A percentile compares a stretch with the other conserved stretches of the same genome.
phyloP scores from a whole-genome alignment of 31 red algal species.

The Endocladia muricata region DNA sequence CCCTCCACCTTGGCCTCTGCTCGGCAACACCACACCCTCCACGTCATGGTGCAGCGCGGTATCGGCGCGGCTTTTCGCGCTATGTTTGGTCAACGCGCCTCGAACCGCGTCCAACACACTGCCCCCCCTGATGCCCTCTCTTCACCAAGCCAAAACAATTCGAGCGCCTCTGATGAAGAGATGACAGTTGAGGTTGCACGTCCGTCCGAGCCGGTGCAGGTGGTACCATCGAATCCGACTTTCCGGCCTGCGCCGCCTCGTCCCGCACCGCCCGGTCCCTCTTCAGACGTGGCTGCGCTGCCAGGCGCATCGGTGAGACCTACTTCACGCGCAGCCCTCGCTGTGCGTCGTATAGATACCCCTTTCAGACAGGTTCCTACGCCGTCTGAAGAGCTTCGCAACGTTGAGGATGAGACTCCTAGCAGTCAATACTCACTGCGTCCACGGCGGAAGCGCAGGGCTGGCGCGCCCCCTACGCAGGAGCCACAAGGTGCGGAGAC shows the following conservation, averaged over 20 bases:
- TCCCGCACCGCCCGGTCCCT: neutral
- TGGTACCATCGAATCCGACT: neutral
- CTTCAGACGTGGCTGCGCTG: neutral
- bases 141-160: neutral
- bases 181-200: neutral
- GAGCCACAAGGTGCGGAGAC: constrained; percentile 13
- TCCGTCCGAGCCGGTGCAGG: neutral
- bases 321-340: neutral
- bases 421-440: constrained; percentile 34
- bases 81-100: neutral
- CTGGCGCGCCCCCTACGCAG: neutral
- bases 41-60: constrained; percentile 14
- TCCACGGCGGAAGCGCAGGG: neutral
- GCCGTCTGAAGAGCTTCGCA: no score
- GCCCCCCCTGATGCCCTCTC: neutral
- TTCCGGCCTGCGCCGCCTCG: neutral
- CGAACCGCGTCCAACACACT: neutral
- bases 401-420: constrained; percentile 15
- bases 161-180: neutral
- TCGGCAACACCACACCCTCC: neutral
- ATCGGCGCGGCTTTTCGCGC: constrained; percentile 1
- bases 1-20: no score
- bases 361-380: no score
- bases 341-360: no score
- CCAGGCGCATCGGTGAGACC: neutral